A percentile compares a stretch with the other conserved stretches of the same genome.
Evolutionary conservation across 768 basidiomycete species (phyloP).

Genomic region (Obba rivulosa): DNA sequence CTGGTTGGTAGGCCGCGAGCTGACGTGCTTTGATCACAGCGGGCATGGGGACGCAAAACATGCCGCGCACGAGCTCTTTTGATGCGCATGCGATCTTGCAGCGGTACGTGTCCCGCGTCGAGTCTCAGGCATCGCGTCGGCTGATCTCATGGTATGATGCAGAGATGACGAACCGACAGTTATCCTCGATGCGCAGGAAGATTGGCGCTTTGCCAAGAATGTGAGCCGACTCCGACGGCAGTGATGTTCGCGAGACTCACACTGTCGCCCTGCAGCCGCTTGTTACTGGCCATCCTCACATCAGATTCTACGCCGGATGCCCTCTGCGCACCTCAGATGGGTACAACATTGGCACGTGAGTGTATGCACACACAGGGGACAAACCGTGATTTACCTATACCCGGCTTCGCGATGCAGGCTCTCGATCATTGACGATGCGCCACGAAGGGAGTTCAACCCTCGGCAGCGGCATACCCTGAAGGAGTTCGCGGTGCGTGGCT

Average conservation of each 20-base stretch:
- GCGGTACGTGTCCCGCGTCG: slow-evolving; percentile 39
- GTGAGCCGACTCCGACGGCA: slow-evolving; percentile 35
- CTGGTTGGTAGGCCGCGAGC: slow-evolving; percentile 3
- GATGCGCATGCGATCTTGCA: slow-evolving; percentile 83
- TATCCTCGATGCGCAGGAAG: slow-evolving; percentile 67
- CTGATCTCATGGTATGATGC: not conserved
- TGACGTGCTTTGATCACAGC: slow-evolving; percentile 24
- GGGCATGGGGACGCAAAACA: slow-evolving; percentile 39
- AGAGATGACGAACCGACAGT: slow-evolving; percentile 88
- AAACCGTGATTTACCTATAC: not conserved
- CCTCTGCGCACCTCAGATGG: slow-evolving; percentile 87
- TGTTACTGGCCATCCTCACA: slow-evolving; percentile 57
- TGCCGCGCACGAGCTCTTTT: slow-evolving; percentile 61
- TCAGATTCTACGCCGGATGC: slow-evolving; percentile 90
- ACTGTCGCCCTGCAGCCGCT: slow-evolving; percentile 47
- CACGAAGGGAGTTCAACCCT: slow-evolving; percentile 80
- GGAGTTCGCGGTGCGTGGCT: slow-evolving; percentile 67
- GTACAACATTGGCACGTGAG: slow-evolving; percentile 80
- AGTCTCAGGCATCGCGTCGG: too few species aligned
- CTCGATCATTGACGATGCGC: slow-evolving; percentile 79
- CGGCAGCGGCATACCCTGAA: slow-evolving; percentile 88
- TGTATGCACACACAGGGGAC: not conserved
- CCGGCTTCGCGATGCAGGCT: slow-evolving; percentile 40
- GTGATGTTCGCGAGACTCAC: not conserved
- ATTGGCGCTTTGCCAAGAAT: slow-evolving; percentile 88